Conservation (phyloP, 768 basidiomycete species). For the Inosperma sp. region DNA sequence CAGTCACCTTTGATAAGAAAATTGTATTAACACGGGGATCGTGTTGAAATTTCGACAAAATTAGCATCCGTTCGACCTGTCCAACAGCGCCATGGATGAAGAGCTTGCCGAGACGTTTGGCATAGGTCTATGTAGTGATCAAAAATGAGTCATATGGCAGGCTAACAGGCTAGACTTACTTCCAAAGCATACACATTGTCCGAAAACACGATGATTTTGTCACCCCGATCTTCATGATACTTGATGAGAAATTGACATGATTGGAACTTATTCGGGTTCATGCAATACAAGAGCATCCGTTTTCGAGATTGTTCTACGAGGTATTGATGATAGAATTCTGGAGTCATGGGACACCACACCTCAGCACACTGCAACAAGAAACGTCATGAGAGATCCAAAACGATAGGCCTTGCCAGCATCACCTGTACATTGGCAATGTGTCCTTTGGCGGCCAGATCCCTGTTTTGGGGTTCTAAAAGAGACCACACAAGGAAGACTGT, state of each 20-base stretch:
- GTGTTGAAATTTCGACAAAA: conserved; percentile 93
- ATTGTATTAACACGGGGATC: conserved; percentile 96
- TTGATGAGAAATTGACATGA: conserved; percentile 98
- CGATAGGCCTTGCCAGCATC: conserved; percentile 21
- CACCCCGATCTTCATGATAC: conserved; percentile 95
- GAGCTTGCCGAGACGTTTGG: conserved; percentile 86
- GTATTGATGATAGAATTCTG: conserved; percentile 98
- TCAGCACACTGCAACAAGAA: conserved; percentile 76
- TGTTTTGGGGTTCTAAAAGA: conserved; percentile 22
- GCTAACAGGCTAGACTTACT: conserved; percentile 41
- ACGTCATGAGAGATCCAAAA: not conserved
- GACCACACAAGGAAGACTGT: conserved; percentile 8
- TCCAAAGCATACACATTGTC: conserved; percentile 97
- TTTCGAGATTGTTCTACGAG: conserved; percentile 88
- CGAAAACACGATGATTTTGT: conserved; percentile 99
- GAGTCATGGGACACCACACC: conserved; percentile 99
- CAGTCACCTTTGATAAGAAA: conserved; percentile 87
- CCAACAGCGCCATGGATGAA: conserved; percentile 97
- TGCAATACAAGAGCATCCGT: conserved; percentile 95
- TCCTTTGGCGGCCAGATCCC: conserved; percentile 96
- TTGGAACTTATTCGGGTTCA: conserved; percentile 99
- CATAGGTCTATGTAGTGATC: conserved; percentile 63
- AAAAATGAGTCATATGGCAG: not conserved
- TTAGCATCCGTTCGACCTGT: conserved; percentile 92
- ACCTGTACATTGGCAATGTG: conserved; percentile 99